A percentile compares a stretch with the other conserved stretches of the same genome.
These are phyloP conservation scores for Nicotiana otophora DNA, from an alignment of 257 asterid genomes.

Conservation along the genomic window DNA sequence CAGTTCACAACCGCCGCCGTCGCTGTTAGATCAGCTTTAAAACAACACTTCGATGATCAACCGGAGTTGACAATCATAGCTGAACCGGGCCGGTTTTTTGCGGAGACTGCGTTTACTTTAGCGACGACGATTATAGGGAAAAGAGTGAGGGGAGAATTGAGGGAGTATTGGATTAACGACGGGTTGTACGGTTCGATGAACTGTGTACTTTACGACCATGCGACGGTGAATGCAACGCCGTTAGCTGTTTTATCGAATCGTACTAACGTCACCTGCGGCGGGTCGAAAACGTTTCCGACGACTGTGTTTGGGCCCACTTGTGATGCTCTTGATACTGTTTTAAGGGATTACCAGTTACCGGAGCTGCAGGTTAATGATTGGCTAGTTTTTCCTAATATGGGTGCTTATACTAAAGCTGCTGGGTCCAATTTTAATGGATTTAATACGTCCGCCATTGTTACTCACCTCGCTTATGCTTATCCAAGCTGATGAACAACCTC, in stretches of 20 bases:
- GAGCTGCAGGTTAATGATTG: conserved; percentile 15
- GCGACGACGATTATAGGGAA: conserved; percentile 13
- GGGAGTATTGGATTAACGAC: conserved; percentile 17
- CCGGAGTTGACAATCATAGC: not conserved
- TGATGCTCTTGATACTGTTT: conserved; percentile 13
- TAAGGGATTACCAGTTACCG: conserved; percentile 15
- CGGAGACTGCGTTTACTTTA: conserved; percentile 6
- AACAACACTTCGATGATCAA: not conserved
- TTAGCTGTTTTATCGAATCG: not conserved
- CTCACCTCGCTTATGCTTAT: conserved; percentile 14
- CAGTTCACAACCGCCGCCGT: not conserved
- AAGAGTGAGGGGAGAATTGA: conserved; percentile 12
- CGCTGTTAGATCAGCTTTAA: not conserved
- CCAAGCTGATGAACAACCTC: not conserved
- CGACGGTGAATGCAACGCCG: not conserved
- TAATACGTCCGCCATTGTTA: conserved; percentile 14
- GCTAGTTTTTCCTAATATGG: conserved; percentile 15
- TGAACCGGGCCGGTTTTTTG: conserved; percentile 20
- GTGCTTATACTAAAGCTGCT: conserved; percentile 12
- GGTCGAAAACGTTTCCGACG: conserved; percentile 4
- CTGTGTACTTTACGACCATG: conserved; percentile 9
- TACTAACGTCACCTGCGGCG: not conserved
- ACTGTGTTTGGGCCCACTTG: conserved; percentile 17
- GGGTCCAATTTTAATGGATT: conserved; percentile 17
- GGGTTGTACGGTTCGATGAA: conserved; percentile 17